Percentiles rank a stretch among this genome's conserved stretches.
Conservation (phyloP, 305 asterid species). For the Striga hermonthica region DNA sequence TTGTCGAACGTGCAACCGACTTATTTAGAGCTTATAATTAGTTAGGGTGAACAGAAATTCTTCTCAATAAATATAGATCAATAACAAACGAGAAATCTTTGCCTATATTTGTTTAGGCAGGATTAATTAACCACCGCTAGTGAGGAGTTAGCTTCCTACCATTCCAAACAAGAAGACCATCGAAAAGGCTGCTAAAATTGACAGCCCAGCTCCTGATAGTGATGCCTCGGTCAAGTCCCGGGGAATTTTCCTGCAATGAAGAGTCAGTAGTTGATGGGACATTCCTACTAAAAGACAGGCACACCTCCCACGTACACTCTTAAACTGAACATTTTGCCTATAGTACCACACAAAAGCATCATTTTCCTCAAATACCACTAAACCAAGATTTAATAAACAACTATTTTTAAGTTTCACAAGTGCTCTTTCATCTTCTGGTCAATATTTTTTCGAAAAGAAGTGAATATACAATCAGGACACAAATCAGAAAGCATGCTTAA, state of each 20-base stretch:
- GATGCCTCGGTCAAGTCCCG: constrained; percentile 92
- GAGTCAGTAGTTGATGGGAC: too few relatives aligned
- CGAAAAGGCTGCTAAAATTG: constrained; percentile 68
- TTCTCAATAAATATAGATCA: constrained; percentile 2
- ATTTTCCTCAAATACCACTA: constrained; percentile 1
- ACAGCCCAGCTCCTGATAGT: constrained; percentile 84
- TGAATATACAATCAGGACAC: not conserved
- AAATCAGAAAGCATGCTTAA: not conserved
- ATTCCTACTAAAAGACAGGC: not conserved
- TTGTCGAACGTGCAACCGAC: constrained; percentile 10
- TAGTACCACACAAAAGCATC: constrained; percentile 22
- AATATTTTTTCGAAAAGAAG: not conserved
- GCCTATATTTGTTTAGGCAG: constrained; percentile 1
- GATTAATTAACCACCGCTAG: not conserved
- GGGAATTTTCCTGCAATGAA: constrained; percentile 71
- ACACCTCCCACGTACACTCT: constrained; percentile 1
- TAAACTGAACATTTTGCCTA: not conserved
- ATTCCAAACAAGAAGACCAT: constrained; percentile 83
- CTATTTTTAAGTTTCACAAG: not conserved
- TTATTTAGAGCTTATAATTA: constrained; percentile 11
- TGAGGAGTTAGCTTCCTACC: constrained; percentile 43
- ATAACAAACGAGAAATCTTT: constrained; percentile 5
- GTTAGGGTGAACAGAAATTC: constrained; percentile 8
- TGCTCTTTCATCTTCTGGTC: too few relatives aligned
- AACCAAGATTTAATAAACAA: constrained; percentile 1